A percentile compares a stretch with the other conserved stretches of the same genome.
These are phyloP conservation scores for Solanum boliviense DNA, from an alignment of 257 asterid genomes.

Conservation along the genomic window DNA sequence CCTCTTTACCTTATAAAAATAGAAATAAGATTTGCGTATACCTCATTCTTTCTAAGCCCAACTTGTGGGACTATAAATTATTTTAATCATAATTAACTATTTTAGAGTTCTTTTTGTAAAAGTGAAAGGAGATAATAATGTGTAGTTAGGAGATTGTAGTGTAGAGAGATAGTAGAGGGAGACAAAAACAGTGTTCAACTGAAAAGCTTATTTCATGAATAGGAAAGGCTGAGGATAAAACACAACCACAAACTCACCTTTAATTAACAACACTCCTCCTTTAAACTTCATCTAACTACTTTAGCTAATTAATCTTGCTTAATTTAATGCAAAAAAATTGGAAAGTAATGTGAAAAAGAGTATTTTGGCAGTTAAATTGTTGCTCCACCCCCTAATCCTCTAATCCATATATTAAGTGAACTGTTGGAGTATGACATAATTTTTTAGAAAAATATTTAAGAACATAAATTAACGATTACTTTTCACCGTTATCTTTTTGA, in stretches of 20 bases:
- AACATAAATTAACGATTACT: too few relatives aligned
- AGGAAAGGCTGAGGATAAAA: neutral
- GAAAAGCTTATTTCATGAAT: neutral
- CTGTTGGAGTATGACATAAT: too few relatives aligned
- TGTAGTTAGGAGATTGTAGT: neutral
- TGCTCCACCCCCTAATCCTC: too few relatives aligned
- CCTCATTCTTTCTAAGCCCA: neutral
- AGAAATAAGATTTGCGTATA: accelerated
- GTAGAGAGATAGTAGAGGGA: neutral
- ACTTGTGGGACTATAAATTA: neutral
- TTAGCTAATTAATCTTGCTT: neutral
- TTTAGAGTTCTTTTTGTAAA: neutral
- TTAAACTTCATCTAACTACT: neutral
- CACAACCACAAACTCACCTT: neutral
- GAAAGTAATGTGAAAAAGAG: neutral
- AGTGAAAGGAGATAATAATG: neutral
- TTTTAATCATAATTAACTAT: neutral
- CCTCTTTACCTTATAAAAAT: accelerated
- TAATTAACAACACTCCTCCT: neutral
- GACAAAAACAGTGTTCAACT: neutral
- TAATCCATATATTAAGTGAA: too few relatives aligned
- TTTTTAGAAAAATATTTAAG: too few relatives aligned
- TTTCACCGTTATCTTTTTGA: too few relatives aligned
- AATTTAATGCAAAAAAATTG: neutral
- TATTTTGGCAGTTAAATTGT: neutral